Percentiles rank a stretch among this genome's conserved stretches.
phyloP scores from a whole-genome alignment of 352 stramenopile genomes.

The Globisporangium carolinianum region DNA sequence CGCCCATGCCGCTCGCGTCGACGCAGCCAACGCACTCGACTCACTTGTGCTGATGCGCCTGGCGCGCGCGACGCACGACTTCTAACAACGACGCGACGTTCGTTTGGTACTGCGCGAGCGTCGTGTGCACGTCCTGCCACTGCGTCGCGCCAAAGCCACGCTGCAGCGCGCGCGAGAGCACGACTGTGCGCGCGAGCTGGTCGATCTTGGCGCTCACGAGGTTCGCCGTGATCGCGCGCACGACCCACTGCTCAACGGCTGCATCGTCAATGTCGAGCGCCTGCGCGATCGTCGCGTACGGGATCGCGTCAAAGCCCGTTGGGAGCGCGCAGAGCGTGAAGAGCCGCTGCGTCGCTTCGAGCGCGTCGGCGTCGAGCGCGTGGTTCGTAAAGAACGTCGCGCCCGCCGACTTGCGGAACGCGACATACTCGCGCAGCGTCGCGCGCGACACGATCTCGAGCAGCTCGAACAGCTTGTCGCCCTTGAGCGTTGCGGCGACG shows the following conservation, averaged over 20 bases:
- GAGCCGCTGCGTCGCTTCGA: constrained; percentile 86
- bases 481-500: constrained; percentile 68
- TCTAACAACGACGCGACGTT: constrained; percentile 90
- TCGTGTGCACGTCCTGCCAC: constrained; percentile 86
- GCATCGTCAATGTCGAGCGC: constrained; percentile 76
- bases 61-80: constrained; percentile 62
- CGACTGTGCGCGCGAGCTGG: constrained; percentile 88
- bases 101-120: constrained; percentile 90
- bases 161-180: constrained; percentile 72
- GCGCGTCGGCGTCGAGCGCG: constrained; percentile 46
- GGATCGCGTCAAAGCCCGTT: constrained; percentile 88
- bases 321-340: constrained; percentile 90
- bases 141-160: constrained; percentile 83
- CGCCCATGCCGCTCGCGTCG: too few species aligned
- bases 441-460: constrained; percentile 91
- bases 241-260: constrained; percentile 93
- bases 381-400: constrained; percentile 59
- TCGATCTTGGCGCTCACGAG: constrained; percentile 94
- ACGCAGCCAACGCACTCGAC: background rate
- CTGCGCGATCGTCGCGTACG: constrained; percentile 81
- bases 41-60: constrained; percentile 60
- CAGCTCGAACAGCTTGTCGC: constrained; percentile 68
- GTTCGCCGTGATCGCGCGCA: constrained; percentile 88
- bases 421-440: constrained; percentile 85
- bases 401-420: constrained; percentile 68